phyloP scores from a whole-genome alignment of 805 yeast genomes.

The Kuraishia floccosa region DNA sequence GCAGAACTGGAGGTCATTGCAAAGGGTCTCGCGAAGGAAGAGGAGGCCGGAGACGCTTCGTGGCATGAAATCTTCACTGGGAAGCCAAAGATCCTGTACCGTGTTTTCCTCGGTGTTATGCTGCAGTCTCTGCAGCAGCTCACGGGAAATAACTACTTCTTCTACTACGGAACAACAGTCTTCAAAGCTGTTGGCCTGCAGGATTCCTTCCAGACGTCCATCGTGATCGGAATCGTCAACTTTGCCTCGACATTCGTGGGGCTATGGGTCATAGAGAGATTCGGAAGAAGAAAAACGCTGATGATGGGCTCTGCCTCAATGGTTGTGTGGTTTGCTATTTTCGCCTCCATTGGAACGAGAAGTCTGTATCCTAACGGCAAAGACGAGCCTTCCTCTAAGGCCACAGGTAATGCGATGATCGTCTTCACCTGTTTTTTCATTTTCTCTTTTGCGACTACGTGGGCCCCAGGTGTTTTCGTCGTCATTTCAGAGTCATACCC shows the following conservation, averaged over 20 bases:
- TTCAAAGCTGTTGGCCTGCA: constrained; percentile 38
- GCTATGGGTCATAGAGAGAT: constrained; percentile 35
- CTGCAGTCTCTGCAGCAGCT: constrained; percentile 59
- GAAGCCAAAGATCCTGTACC: constrained; percentile 30
- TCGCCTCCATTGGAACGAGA: constrained; percentile 36
- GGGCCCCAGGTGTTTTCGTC: constrained; percentile 70
- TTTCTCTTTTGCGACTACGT: constrained; percentile 61
- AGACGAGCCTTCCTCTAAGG: constrained; percentile 13
- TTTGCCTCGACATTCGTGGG: constrained; percentile 40
- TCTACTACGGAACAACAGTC: constrained; percentile 59
- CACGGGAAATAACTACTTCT: constrained; percentile 63
- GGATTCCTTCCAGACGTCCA: constrained; percentile 32
- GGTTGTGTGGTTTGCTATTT: constrained; percentile 47
- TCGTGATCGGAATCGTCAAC: constrained; percentile 34
- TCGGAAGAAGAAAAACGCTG: constrained; percentile 58
- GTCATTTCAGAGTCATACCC: constrained; percentile 48
- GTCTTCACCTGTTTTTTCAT: constrained; percentile 50
- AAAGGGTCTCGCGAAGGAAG: constrained; percentile 38
- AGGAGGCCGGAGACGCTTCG: constrained; percentile 34
- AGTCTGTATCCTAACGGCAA: constrained; percentile 21
- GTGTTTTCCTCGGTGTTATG: constrained; percentile 36
- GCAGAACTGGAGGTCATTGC: constrained; percentile 21
- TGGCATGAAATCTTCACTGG: constrained; percentile 42
- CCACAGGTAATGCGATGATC: constrained; percentile 34
- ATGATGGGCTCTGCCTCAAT: constrained; percentile 53